Base-by-base conservation (phyloP, 2,329 filamentous ascomycete genomes). In the Cryphonectria carpinicola region DNA sequence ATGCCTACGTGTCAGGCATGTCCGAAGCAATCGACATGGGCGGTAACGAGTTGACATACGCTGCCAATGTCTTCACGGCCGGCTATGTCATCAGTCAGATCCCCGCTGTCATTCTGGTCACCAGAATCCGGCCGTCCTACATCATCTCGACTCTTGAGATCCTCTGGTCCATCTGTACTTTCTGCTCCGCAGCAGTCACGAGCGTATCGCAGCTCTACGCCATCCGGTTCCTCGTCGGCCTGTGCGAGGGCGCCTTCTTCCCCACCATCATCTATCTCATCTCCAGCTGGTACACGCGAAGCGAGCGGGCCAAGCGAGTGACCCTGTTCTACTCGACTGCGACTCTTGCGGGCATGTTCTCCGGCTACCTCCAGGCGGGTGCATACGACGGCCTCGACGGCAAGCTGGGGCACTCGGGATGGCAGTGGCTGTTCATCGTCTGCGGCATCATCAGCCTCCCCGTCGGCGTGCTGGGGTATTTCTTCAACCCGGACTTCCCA, bases 381-480 rank as follows among this genome's bases (percentile, higher is more conserved):
- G 83, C 84, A 0, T 86, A 87, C 74, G 82, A 80, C 13, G 83
- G 83, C 58, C 78, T 87, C 0, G 82, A 85, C 54, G 85, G 85
- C 0, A 78, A 82, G 0, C 74, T 73, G 3, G 84, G 84, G 0
- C 81, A 83, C 76, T 77, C 82, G 0, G 84, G 84, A 0, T 85
- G 84, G 83, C 72, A 80, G 58, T 83, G 81, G 84, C 76, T 87
- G 0, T 88, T 87, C 61, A 84, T 88, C 19, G 86, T 88, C 46
- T 74, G 73, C 63, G 74, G 71, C 22, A 67, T 74, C 25, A 75
- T 75, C 52, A 72, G 67, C 19, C 68, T 75, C 4, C 74, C 74
- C 8, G 58, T 75, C 39, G 74, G 71, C 22, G 68, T 75, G 2
- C 5, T 74, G 0, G 74, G 74, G 1, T 72, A 67, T 39, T 70